Evolutionary conservation across 495 filamentous ascomycete species (phyloP), one percentile per base, ranked within the genome.

Genomic region (Jackrogersella multiformis): DNA sequence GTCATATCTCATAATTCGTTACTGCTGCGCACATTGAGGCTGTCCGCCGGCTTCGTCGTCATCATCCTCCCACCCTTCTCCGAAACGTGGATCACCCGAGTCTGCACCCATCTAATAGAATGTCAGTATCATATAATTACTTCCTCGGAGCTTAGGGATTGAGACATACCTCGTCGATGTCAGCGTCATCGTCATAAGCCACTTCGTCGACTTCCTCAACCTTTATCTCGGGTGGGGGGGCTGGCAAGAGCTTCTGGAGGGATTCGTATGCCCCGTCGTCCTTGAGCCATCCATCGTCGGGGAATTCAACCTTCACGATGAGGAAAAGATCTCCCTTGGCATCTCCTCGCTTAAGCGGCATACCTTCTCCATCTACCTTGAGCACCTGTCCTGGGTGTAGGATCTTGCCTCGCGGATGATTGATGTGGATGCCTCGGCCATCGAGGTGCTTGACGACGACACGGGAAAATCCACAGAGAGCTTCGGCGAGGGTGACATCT

Each of bases 371-470:
- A 4, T 82, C 73, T 4, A 99, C 80, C 78, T 92, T 96, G 61
- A 99, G 82, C 12, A 93, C 85, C 69, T 98, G 91, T 13, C 87
- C 89, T 1, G 94, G 92, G 16, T 85, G 86, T 10, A 99, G 75
- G 41, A 97, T 77, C 76, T 90, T 87, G 63, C 93, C 93, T 44
- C 85, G 80, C 2, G 87, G 87, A 70, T 95, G 89, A 53, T 85
- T 84, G 45, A 98, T 78, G 56, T 90, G 85, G 56, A 99, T 96
- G 20, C 96, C 95, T 55, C 95, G 86, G 12, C 94, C 95, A 71
- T 99, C 95, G 4, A 99, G 88, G 75, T 99, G 95, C 69, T 92
- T 94, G 61, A 98, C 52, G 9, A 97, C 92, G 10, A 96, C 92
- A 36, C 93, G 90, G 15, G 90, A 90, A 80, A 99, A 97, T 6